phyloP scores from a whole-genome alignment of 306 rosid genomes.

The Cucumis hystrix region DNA sequence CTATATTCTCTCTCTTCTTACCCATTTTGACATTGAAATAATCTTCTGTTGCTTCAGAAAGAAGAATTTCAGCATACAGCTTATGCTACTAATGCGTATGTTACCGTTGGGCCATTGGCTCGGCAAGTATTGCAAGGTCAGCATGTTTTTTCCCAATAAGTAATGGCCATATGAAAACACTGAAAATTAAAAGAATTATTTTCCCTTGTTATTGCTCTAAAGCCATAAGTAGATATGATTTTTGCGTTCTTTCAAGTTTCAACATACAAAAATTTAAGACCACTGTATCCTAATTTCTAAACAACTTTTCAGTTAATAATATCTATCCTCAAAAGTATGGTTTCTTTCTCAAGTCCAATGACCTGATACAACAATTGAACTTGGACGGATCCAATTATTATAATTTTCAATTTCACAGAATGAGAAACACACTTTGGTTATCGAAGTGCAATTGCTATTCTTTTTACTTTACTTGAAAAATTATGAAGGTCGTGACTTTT shows the following conservation, averaged over 20 bases:
- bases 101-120: conserved; percentile 54
- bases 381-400: background rate
- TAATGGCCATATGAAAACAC: background rate
- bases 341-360: background rate
- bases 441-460: background rate
- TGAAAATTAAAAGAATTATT: background rate
- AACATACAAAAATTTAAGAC: background rate
- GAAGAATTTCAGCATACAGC: conserved; percentile 97
- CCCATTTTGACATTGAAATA: conserved; percentile 6
- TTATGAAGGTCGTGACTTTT: background rate
- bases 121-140: conserved; percentile 70
- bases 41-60: conserved; percentile 40
- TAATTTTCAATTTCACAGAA: background rate
- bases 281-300: background rate
- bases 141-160: background rate
- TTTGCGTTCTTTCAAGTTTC: background rate
- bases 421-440: background rate
- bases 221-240: background rate
- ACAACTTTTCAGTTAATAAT: background rate
- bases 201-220: background rate
- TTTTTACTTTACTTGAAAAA: background rate
- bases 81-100: conserved; percentile 77
- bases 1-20: background rate
- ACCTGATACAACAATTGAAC: background rate
- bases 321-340: background rate